A percentile compares a stretch with the other conserved stretches of the same genome.
These are phyloP conservation scores for Acacia crassicarpa DNA, from an alignment of 306 rosid genomes.

Conservation along the genomic window DNA sequence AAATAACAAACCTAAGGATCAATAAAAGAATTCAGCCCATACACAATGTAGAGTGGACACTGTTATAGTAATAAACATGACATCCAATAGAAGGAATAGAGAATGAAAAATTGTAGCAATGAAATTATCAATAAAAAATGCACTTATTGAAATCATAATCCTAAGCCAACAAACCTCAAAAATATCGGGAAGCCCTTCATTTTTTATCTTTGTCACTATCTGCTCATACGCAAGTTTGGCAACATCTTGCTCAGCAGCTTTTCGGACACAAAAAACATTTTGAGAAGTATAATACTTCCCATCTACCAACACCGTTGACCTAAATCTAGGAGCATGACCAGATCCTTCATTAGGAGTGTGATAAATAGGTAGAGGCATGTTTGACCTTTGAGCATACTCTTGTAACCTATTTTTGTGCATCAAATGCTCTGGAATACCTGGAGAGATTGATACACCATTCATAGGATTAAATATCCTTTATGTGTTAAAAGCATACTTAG, in stretches of 20 bases:
- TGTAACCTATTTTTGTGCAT: constrained; percentile 40
- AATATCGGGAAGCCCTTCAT: constrained; percentile 38
- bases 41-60: background rate
- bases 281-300: constrained; percentile 37
- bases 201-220: constrained; percentile 22
- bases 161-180: constrained; percentile 38
- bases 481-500: background rate
- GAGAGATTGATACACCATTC: background rate
- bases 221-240: constrained; percentile 46
- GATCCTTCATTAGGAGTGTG: constrained; percentile 44
- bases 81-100: background rate
- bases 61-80: background rate
- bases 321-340: constrained; percentile 26
- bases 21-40: background rate
- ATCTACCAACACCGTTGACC: constrained; percentile 45
- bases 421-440: constrained; percentile 16
- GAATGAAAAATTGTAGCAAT: background rate
- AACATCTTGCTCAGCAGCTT: constrained; percentile 57
- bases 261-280: constrained; percentile 27
- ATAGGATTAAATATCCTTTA: background rate
- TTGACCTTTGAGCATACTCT: constrained; percentile 32
- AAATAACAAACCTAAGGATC: constrained; percentile 1
- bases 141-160: background rate
- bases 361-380: constrained; percentile 36
- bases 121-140: background rate